These are phyloP conservation scores for Glaciozyma martinii DNA, from an alignment of 768 basidiomycete genomes.

Conservation along the genomic window DNA sequence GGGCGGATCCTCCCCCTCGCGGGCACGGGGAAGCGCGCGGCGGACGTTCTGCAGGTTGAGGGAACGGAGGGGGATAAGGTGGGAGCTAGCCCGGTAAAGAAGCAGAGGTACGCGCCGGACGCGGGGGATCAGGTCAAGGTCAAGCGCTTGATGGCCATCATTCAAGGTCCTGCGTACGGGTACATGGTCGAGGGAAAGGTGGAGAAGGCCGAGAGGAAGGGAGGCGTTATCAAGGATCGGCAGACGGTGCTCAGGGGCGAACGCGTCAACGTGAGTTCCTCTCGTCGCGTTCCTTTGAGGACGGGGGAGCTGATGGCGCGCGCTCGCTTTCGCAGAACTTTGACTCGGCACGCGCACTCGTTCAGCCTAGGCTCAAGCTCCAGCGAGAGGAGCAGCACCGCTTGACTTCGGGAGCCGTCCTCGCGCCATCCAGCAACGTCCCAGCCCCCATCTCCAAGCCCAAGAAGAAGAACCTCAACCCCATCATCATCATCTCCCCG, in stretches of 20 bases:
- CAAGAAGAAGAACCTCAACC: slow-evolving; percentile 47
- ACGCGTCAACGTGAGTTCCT: slow-evolving; percentile 63
- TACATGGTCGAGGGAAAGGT: slow-evolving; percentile 50
- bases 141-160: slow-evolving; percentile 59
- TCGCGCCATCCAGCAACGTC: slow-evolving; percentile 14
- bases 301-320: not conserved
- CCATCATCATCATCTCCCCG: slow-evolving; percentile 95
- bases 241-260: slow-evolving; percentile 72
- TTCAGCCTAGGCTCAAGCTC: slow-evolving; percentile 69
- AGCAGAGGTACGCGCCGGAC: slow-evolving; percentile 72
- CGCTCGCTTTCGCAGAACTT: slow-evolving; percentile 58
- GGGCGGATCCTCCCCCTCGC: slow-evolving; percentile 16
- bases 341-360: slow-evolving; percentile 54
- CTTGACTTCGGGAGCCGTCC: not conserved
- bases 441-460: slow-evolving; percentile 10
- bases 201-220: slow-evolving; percentile 38
- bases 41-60: slow-evolving; percentile 1
- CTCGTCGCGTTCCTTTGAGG: not conserved
- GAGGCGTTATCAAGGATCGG: slow-evolving; percentile 44
- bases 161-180: slow-evolving; percentile 38
- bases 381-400: slow-evolving; percentile 48
- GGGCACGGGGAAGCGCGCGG: slow-evolving; percentile 38
- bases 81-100: slow-evolving; percentile 47
- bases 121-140: slow-evolving; percentile 69
- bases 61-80: slow-evolving; percentile 7